Evolutionary conservation across 2,329 filamentous ascomycete genomes (phyloP), one percentile per base, ranked within the genome.

Genomic region (Penicillium janthinellum): DNA sequence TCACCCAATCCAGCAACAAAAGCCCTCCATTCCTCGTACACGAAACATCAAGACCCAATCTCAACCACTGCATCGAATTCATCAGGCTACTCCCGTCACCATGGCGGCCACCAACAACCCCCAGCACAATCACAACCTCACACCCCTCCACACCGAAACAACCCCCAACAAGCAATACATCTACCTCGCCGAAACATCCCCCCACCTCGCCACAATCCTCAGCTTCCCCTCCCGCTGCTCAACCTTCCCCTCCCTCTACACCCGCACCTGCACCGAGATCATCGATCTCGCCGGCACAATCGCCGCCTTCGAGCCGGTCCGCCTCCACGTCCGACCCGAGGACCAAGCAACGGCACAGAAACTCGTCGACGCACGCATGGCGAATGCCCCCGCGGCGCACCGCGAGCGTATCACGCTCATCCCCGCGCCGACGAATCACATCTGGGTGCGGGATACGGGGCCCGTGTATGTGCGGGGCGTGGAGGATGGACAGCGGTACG

Each of bases 361-460:
- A 6, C 59, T 68, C 6, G 38, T 68, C 5, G 34, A 51, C 39
- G 20, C 54, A 15, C 62, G 58, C 34, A 35, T 62, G 20, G 22
- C 38, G 1, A 42, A 7, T 7, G 10, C 17, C 4, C 12, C 37
- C 1, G 5, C 20, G 0, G 4, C 50, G 20, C 52, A 63, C n/a
- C 42, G 56, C 15, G 34, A 48, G 5, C 64, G 64, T 14, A 66
- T 71, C 49, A 58, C 41, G 6, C 58, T 73, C 2, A 60, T 66
- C 22, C 28, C 62, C 1, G 57, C 56, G 5, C 56, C 64, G 31
- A 68, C 64, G 8, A 70, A 71, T 55, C 69, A 73, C 53, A 56
- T 65, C 64, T 73, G 71, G 71, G 66, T 73, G 42, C 70, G 71
- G 31, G 71, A 73, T 52, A 72, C 68, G 6, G 71, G 71, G 0